Evolutionary conservation across 202 grass and related monocot genomes (phyloP), one percentile per base, ranked within the genome.

Genomic region (Bolboschoenoplectus hybrid): DNA sequence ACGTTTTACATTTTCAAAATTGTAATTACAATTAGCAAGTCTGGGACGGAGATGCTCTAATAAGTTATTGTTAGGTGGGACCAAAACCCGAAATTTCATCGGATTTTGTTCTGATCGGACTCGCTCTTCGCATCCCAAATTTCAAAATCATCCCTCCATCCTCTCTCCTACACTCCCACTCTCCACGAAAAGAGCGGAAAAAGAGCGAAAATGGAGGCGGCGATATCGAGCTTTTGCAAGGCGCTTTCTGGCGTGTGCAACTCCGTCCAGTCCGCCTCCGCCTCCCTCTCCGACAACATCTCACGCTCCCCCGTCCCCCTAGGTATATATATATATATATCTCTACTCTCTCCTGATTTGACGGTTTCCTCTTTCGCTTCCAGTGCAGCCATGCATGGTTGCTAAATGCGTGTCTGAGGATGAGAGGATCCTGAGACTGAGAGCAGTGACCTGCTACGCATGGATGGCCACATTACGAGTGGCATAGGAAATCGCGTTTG

Each of bases 261-360:
- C 89, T 86, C 92, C 52, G 91, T 93, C 8, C 87, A 95, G 16
- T 53, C 70, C 83, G 63, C 88, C 75, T 88, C 95, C 80, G 83
- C 84, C 55, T 85, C 85, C 38, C 95, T 97, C 89, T 88, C 91
- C 88, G 89, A 94, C 64, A 85, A 57, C 64, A 73, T 97, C 86
- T 86, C 88, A 52, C 80, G 88, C 38, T 87, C 85, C 61, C 92
- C 92, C 19, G 80, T 97, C 69, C 92, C 87, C 20, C 91, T 97
- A 51, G 88, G 92, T 97, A 63, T 32, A 8, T 9, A 12, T 49
- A 3, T 17, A 13, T 49, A 44, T 14, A 6, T 4, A 26, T 9
- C 19, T 81, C 19, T n/a, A 35, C 26, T 38, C 11, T 43, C 10
- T 17, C 61, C 26, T 26, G 26, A 26, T 19, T 53, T 26, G 57